phyloP scores from a whole-genome alignment of 768 basidiomycete genomes.

The Calocybe gangraenosa region DNA sequence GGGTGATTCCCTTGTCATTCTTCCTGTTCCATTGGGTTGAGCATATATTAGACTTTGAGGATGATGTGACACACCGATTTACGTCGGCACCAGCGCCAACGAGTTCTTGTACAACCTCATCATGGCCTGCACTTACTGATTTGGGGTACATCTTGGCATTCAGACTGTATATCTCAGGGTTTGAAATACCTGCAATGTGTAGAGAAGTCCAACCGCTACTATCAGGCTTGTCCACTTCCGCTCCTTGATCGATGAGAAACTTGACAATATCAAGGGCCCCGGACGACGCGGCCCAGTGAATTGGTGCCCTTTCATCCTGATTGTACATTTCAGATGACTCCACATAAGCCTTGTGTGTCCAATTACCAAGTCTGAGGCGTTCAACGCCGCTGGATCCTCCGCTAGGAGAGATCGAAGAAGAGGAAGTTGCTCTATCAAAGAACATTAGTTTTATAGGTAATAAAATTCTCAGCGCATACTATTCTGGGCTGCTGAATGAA shows the following conservation, averaged over 20 bases:
- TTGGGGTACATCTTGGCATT: slow-evolving; percentile 15
- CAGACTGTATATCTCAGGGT: slow-evolving; percentile 5
- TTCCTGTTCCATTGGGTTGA: slow-evolving; percentile 31
- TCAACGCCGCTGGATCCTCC: slow-evolving; percentile 58
- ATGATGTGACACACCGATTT: slow-evolving; percentile 38
- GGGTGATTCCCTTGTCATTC: slow-evolving; percentile 81
- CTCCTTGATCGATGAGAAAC: slow-evolving; percentile 67
- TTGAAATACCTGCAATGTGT: slow-evolving; percentile 64
- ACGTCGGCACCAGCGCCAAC: slow-evolving; percentile 82
- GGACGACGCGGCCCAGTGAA: slow-evolving; percentile 84
- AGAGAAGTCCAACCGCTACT: slow-evolving; percentile 72
- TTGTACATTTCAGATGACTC: background rate
- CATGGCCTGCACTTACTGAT: slow-evolving; percentile 78
- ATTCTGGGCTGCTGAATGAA: slow-evolving; percentile 69
- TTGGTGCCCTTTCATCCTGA: slow-evolving; percentile 74
- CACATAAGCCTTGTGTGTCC: background rate
- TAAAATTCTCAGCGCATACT: slow-evolving; percentile 31
- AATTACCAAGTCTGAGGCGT: slow-evolving; percentile 60
- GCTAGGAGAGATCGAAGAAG: slow-evolving; percentile 62
- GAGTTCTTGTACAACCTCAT: slow-evolving; percentile 70
- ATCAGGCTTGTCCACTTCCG: slow-evolving; percentile 66
- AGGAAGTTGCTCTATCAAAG: slow-evolving; percentile 56
- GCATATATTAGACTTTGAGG: slow-evolving; percentile 17
- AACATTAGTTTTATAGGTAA: background rate
- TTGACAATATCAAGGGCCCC: slow-evolving; percentile 64